These are phyloP conservation scores for Dactylella cylindrospora DNA, from an alignment of 2,329 filamentous ascomycete species.

Conservation along the genomic window DNA sequence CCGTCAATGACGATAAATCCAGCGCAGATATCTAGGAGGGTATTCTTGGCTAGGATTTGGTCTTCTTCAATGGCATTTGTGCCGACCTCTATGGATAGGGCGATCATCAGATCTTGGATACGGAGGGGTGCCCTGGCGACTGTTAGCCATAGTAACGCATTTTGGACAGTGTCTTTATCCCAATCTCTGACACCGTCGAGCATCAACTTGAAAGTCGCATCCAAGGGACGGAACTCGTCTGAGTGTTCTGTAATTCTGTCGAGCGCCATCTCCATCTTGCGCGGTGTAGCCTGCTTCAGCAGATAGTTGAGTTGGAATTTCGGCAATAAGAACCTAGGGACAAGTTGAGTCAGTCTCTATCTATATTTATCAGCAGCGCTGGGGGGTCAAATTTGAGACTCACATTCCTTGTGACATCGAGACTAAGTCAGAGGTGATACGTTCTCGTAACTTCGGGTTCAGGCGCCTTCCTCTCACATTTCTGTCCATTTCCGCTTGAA, in stretches of 20 bases:
- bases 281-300: neutral
- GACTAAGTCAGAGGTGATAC: neutral
- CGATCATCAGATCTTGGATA: conserved; percentile 4
- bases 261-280: neutral
- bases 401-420: conserved; percentile 15
- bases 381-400: neutral
- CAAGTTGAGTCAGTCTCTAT: neutral
- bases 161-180: conserved; percentile 3
- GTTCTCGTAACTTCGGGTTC: neutral
- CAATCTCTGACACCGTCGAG: conserved; percentile 3
- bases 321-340: conserved; percentile 1
- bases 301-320: conserved; percentile 5
- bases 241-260: conserved; percentile 1
- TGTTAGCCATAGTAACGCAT: neutral
- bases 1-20: neutral
- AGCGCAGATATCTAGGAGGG: conserved; percentile 4
- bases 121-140: neutral
- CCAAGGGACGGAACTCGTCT: conserved; percentile 6
- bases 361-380: neutral
- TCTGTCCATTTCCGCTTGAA: neutral
- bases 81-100: neutral
- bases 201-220: conserved; percentile 12
- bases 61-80: neutral
- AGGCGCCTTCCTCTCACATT: neutral
- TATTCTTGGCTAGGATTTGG: neutral